These are phyloP conservation scores for Corynespora cassiicola DNA, from an alignment of 2,329 filamentous ascomycete genomes.

Conservation along the genomic window DNA sequence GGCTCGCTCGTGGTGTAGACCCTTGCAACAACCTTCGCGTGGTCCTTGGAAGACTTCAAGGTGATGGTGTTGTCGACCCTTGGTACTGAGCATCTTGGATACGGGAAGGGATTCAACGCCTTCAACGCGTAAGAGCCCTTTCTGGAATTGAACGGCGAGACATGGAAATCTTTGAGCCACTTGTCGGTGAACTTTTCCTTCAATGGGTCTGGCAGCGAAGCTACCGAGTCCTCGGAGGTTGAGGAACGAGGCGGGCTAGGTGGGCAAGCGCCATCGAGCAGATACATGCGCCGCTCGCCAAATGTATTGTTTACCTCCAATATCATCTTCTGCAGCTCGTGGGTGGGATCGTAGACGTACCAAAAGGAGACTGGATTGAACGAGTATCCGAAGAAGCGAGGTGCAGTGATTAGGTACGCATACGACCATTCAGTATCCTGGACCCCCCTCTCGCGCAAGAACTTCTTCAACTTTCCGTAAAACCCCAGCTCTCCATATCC, in stretches of 20 bases:
- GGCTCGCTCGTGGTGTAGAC: constrained; percentile 62
- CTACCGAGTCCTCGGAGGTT: constrained; percentile 15
- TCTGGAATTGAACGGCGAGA: constrained; percentile 73
- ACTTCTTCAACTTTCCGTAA: constrained; percentile 67
- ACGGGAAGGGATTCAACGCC: constrained; percentile 53
- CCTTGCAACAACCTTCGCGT: constrained; percentile 67
- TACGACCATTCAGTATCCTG: constrained; percentile 67
- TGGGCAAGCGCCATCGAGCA: constrained; percentile 53
- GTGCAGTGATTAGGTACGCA: constrained; percentile 75
- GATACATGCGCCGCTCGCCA: constrained; percentile 72
- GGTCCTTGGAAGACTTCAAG: constrained; percentile 64
- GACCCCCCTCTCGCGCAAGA: constrained; percentile 64
- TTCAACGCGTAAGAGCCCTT: constrained; percentile 56
- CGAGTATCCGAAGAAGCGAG: constrained; percentile 71
- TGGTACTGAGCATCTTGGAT: constrained; percentile 30
- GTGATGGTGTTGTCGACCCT: constrained; percentile 67
- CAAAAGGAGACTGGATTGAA: constrained; percentile 82
- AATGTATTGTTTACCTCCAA: constrained; percentile 81
- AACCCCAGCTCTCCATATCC: constrained; percentile 61
- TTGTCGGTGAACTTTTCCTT: constrained; percentile 54
- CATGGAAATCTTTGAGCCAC: constrained; percentile 77
- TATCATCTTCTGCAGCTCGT: constrained; percentile 68
- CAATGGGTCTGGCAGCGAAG: not conserved
- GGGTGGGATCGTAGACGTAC: constrained; percentile 72
- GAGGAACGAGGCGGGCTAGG: constrained; percentile 33